phyloP scores from a whole-genome alignment of 129 eudicot genomes.

The Helianthus annuus region DNA sequence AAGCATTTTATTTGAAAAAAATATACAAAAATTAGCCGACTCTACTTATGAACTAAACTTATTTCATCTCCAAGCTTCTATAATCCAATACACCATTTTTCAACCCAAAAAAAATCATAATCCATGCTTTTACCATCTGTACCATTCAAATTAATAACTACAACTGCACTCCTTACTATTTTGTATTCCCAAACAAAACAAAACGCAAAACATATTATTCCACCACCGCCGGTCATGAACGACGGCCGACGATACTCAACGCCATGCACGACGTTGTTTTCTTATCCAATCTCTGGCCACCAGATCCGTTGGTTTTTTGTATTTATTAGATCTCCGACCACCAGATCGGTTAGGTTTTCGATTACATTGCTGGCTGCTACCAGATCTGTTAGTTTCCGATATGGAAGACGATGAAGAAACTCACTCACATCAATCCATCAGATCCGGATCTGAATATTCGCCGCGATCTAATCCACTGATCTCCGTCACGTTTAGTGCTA shows the following conservation, averaged over 20 bases:
- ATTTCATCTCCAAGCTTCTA: slow-evolving; percentile 96
- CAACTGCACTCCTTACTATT: slow-evolving; percentile 77
- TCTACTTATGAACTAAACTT: not conserved
- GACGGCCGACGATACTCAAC: slow-evolving; percentile 24
- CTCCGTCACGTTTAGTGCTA: too few relatives aligned
- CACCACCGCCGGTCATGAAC: slow-evolving; percentile 51
- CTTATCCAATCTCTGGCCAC: too few relatives aligned
- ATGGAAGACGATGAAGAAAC: too few relatives aligned
- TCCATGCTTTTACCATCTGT: slow-evolving; percentile 29
- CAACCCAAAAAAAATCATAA: slow-evolving; percentile 44
- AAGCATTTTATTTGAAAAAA: not conserved
- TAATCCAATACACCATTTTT: slow-evolving; percentile 75
- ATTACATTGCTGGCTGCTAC: too few relatives aligned
- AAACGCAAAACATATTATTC: slow-evolving; percentile 65
- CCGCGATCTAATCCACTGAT: too few relatives aligned
- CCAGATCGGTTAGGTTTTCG: too few relatives aligned
- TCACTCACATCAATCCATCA: too few relatives aligned
- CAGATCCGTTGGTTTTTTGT: too few relatives aligned
- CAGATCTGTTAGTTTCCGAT: too few relatives aligned
- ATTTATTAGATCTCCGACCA: too few relatives aligned
- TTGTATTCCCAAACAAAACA: slow-evolving; percentile 71
- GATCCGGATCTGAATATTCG: too few relatives aligned
- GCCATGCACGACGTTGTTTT: not conserved
- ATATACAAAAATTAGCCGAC: not conserved
- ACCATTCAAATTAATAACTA: slow-evolving; percentile 30